These are phyloP conservation scores for Backusella sp. DNA, from an alignment of 192 early-diverging fungal genomes.

Conservation along the genomic window DNA sequence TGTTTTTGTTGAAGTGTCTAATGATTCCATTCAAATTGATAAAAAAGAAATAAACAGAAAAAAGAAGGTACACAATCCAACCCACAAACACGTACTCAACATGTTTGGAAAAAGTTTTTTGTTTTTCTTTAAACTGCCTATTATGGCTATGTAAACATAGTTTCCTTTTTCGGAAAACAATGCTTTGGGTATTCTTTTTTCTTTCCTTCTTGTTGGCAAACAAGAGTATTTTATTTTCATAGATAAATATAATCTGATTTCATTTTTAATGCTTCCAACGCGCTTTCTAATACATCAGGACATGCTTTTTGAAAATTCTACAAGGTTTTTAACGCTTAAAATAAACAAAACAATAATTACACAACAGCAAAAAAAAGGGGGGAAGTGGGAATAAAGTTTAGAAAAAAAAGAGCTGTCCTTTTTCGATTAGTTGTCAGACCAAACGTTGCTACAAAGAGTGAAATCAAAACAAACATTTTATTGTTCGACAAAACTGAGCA, in stretches of 20 bases:
- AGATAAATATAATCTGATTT: too few relatives aligned
- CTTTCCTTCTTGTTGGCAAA: neutral
- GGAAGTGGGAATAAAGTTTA: neutral
- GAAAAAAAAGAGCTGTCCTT: neutral
- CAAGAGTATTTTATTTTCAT: neutral
- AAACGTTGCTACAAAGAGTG: neutral
- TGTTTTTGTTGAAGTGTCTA: neutral
- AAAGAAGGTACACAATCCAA: neutral
- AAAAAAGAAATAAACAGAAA: neutral
- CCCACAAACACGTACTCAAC: neutral
- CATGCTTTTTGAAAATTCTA: neutral
- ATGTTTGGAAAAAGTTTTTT: neutral
- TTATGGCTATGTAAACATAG: neutral
- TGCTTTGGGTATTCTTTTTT: neutral
- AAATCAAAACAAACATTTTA: conserved; percentile 6
- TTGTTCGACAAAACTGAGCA: neutral
- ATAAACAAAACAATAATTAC: neutral
- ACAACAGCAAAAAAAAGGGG: neutral
- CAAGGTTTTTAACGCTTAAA: neutral
- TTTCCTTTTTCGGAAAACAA: conserved; percentile 4
- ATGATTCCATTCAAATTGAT: neutral
- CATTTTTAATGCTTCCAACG: too few relatives aligned
- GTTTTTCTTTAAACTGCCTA: neutral
- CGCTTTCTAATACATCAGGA: neutral
- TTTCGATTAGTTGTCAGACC: neutral